Conservation (phyloP, 2,329 filamentous ascomycete species). For the Alternaria burnsii region DNA sequence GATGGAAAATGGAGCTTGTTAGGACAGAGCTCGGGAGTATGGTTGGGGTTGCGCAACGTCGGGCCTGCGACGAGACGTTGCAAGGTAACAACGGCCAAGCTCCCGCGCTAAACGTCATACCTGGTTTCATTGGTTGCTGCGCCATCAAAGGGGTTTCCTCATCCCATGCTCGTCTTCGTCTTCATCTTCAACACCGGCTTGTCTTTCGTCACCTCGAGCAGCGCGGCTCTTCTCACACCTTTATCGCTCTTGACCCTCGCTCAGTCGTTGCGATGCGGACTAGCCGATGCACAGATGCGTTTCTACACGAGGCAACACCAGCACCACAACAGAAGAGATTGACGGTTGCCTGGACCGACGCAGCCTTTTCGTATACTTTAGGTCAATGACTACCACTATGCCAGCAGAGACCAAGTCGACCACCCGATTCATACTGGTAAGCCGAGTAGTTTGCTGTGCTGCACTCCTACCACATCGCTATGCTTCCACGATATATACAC, state of each 20-base stretch:
- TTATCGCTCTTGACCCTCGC: neutral
- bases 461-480: neutral
- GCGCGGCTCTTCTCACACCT: neutral
- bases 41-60: constrained; percentile 23
- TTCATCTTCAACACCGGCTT: neutral
- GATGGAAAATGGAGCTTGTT: constrained; percentile 7
- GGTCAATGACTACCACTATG: neutral
- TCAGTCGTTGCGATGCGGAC: neutral
- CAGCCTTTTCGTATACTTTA: neutral
- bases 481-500: neutral
- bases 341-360: neutral
- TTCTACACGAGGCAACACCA: neutral
- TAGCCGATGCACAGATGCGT: neutral
- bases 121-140: constrained; percentile 18
- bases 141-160: constrained; percentile 7
- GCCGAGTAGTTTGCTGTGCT: fast-evolving
- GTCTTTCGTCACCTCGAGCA: neutral
- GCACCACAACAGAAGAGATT: neutral
- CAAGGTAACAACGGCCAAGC: constrained; percentile 15
- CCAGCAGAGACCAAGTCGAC: neutral
- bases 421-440: neutral
- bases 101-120: constrained; percentile 21
- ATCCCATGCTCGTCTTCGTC: neutral
- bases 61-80: constrained; percentile 18
- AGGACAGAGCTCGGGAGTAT: constrained; percentile 14